phyloP scores from a whole-genome alignment of 768 basidiomycete species.

The Scleroderma bovista region DNA sequence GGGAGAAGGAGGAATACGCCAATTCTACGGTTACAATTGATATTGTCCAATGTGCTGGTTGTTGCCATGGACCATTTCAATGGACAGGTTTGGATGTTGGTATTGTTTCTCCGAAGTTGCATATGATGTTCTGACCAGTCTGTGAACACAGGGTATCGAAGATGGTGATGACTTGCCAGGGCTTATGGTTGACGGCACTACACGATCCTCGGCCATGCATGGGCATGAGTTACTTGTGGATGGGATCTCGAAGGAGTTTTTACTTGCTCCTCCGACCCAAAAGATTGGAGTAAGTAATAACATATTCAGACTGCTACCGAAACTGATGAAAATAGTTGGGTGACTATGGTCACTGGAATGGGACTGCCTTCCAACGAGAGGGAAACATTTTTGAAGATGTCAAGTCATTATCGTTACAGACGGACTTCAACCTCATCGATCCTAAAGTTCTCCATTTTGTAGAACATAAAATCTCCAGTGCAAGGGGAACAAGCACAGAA shows the following conservation, averaged over 20 bases:
- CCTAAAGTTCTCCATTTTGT: no score
- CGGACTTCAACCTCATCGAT: no score
- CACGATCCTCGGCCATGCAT: not conserved
- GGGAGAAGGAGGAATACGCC: not conserved
- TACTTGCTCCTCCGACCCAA: not conserved
- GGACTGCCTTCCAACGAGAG: not conserved
- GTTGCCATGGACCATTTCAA: not conserved
- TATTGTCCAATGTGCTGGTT: not conserved
- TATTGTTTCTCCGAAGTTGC: not conserved
- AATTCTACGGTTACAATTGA: not conserved
- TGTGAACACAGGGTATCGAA: not conserved
- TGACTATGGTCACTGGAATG: not conserved
- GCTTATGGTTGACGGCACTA: not conserved
- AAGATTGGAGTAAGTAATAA: not conserved
- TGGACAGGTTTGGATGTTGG: not conserved
- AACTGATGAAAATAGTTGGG: no score
- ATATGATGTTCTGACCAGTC: not conserved
- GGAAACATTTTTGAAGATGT: not conserved
- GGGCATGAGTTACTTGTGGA: not conserved
- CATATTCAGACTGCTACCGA: not conserved
- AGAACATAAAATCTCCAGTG: not conserved
- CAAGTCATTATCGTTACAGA: no score
- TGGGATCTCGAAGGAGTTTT: not conserved
- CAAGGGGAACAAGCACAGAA: no score
- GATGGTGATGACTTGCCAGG: not conserved